phyloP scores from a whole-genome alignment of 176 grass and related monocot genomes.

The Musa troglodytarum region DNA sequence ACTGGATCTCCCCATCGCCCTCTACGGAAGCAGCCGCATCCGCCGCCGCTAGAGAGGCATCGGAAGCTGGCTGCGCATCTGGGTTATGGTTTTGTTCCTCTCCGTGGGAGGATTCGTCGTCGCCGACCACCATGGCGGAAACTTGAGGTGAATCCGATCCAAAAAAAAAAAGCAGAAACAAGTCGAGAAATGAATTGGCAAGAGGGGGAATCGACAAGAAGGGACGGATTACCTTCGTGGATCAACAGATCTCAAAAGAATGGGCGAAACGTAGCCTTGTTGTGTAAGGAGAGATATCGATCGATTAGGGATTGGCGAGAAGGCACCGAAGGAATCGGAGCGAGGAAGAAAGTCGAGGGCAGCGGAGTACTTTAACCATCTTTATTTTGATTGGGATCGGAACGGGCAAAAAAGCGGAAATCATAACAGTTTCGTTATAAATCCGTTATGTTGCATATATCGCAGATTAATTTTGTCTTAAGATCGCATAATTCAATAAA shows the following conservation, averaged over 20 bases:
- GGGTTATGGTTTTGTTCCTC: background rate
- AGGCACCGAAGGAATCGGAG: background rate
- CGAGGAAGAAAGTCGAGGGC: background rate
- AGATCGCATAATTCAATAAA: no score
- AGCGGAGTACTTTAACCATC: no score
- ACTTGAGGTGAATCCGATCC: background rate
- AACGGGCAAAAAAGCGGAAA: no score
- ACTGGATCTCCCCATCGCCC: constrained; percentile 24
- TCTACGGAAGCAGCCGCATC: background rate
- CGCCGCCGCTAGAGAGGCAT: constrained; percentile 2
- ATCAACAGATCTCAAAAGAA: background rate
- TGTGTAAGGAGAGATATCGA: background rate
- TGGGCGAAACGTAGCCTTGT: background rate
- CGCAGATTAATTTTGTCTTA: no score
- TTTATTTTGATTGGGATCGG: no score
- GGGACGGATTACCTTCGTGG: background rate
- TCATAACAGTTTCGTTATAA: no score
- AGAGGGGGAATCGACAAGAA: background rate
- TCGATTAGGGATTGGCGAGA: background rate
- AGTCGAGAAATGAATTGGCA: background rate
- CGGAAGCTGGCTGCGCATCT: background rate
- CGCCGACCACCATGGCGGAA: constrained; percentile 12
- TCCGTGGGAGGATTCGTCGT: background rate
- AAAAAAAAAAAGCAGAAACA: background rate
- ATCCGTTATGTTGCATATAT: no score